Conservation (phyloP, 768 basidiomycete genomes). For the Tylopilus rubrobrunneus region DNA sequence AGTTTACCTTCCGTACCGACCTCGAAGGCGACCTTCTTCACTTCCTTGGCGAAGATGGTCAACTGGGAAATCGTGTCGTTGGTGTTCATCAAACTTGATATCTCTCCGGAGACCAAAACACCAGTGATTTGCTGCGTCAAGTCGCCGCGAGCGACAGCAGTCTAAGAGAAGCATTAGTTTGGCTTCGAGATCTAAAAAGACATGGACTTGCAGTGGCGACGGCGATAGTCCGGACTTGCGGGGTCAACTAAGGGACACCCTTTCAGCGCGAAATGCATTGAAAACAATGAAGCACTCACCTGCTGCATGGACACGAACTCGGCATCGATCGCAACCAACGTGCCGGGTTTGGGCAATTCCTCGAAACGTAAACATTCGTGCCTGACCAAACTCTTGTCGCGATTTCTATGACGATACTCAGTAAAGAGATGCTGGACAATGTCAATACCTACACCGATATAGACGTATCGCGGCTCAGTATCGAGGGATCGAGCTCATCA, state of each 20-base stretch:
- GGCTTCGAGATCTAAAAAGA: too few relatives aligned
- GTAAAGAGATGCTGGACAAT: background rate
- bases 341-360: slow-evolving; percentile 84
- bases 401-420: slow-evolving; percentile 49
- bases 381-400: slow-evolving; percentile 67
- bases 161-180: too few relatives aligned
- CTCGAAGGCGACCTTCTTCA: slow-evolving; percentile 95
- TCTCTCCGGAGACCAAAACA: slow-evolving; percentile 92
- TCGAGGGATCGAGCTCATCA: slow-evolving; percentile 62
- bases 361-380: slow-evolving; percentile 68
- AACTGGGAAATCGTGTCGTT: slow-evolving; percentile 82
- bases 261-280: too few relatives aligned
- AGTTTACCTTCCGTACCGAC: slow-evolving; percentile 99
- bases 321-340: slow-evolving; percentile 91
- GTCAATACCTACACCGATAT: slow-evolving; percentile 65
- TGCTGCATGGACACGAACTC: slow-evolving; percentile 98
- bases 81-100: slow-evolving; percentile 93
- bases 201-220: too few relatives aligned
- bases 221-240: too few relatives aligned
- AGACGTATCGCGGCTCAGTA: slow-evolving; percentile 82
- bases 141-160: slow-evolving; percentile 53
- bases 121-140: slow-evolving; percentile 91
- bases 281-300: too few relatives aligned
- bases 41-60: slow-evolving; percentile 69
- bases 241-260: too few relatives aligned